These are phyloP conservation scores for Naganishia kalamii DNA, from an alignment of 768 basidiomycete species.

Conservation along the genomic window DNA sequence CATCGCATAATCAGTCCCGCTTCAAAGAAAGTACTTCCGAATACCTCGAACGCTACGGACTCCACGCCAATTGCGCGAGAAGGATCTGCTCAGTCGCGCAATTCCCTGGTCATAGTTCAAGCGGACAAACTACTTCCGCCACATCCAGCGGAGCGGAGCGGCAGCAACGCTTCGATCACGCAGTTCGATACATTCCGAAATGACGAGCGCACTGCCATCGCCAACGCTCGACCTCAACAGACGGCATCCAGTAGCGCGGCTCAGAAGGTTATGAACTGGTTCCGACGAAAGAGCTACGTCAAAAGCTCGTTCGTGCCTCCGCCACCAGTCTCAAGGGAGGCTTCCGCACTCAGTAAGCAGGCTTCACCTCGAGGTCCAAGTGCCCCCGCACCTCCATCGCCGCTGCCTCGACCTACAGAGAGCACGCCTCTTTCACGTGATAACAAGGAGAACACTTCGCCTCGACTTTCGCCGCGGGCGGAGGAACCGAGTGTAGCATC, in stretches of 20 bases:
- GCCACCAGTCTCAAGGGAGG: constrained; percentile 25
- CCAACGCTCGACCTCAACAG: constrained; percentile 17
- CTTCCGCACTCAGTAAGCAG: neutral
- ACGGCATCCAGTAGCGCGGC: constrained; percentile 52
- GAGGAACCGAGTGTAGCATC: neutral
- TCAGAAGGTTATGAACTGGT: constrained; percentile 97
- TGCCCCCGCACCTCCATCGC: neutral
- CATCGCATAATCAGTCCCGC: neutral
- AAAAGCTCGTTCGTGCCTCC: constrained; percentile 19
- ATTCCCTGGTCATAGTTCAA: constrained; percentile 32
- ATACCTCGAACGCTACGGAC: neutral
- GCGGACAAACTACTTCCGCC: constrained; percentile 32
- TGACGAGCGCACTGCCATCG: neutral
- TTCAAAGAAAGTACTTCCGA: neutral
- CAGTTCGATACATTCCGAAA: constrained; percentile 33
- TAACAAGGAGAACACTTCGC: constrained; percentile 3
- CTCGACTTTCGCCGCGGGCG: neutral
- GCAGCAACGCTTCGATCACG: constrained; percentile 50
- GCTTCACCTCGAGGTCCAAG: neutral
- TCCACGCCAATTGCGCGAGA: neutral
- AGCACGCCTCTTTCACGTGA: neutral
- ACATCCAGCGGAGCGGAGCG: constrained; percentile 55
- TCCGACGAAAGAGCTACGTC: constrained; percentile 53
- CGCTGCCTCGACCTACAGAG: neutral
- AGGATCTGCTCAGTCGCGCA: constrained; percentile 29